Evolutionary conservation across 2,329 filamentous ascomycete genomes (phyloP), one percentile per base, ranked within the genome.

Genomic region (Penicillium brasilianum): DNA sequence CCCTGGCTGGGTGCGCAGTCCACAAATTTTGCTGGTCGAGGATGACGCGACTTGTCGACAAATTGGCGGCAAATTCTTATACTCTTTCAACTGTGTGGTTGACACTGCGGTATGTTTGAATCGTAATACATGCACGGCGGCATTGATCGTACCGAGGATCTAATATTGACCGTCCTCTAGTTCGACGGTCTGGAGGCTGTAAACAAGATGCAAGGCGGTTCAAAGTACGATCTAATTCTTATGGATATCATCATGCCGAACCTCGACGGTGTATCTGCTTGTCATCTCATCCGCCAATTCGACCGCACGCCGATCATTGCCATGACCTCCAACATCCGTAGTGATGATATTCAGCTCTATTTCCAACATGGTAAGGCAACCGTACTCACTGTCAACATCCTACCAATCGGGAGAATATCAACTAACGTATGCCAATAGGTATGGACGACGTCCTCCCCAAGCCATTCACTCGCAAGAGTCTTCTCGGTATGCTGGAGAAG

Each of bases 201-300:
- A 52, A 92, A 90, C 73, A 95, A 95, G 74, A 89, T 97, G 72
- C 87, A 88, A 66, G 80, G 81, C 43, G 86, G 86, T 6, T 82
- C 83, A 5, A 88, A 88, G 67, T 89, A 88, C 68, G 87, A 89
- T 71, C 74, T 89, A 62, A 92, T 94, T 65, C 86, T 94, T 64
- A 94, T 94, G 91, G 91, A 95, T 73, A 94, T 99, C 66, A 96
- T 99, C 69, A 98, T 99, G 95, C 95, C 95, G 6, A 90, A 93
- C 66, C 83, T 98, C 57, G 95, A 98, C 71, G 95, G 95, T 68
- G 93, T 98, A 6, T 97, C 93, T 16, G 94, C 95, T 2, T 97
- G 93, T 59, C 91, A 95, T 72, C 88, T 97, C 64, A 97, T 99
- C 66, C 88, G 94, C 56, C 91, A 97, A 72, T 92, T 94, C 64